These are phyloP conservation scores for Conringia planisiliqua DNA, from an alignment of 345 rosid species.

Conservation along the genomic window DNA sequence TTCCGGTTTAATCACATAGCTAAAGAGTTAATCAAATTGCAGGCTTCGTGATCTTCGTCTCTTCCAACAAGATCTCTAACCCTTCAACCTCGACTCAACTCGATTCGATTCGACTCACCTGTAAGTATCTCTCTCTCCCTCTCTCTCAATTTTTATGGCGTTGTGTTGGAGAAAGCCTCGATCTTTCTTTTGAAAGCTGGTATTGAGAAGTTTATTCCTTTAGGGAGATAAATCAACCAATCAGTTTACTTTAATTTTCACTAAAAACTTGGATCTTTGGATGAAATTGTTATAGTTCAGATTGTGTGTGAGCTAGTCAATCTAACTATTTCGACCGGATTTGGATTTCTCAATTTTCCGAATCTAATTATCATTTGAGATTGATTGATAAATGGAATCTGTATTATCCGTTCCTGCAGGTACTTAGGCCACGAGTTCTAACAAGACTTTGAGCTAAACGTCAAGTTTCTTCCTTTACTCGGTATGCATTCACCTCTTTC, in stretches of 20 bases:
- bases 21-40: background rate
- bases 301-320: background rate
- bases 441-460: conserved; percentile 3
- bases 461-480: background rate
- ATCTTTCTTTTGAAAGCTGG: background rate
- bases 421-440: background rate
- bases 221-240: background rate
- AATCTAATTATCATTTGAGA: background rate
- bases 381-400: background rate
- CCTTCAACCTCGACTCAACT: background rate
- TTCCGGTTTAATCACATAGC: background rate
- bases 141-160: background rate
- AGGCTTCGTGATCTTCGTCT: background rate
- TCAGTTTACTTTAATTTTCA: background rate
- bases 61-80: background rate
- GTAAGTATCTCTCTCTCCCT: background rate
- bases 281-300: background rate
- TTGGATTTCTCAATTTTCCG: background rate
- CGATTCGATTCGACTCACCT: background rate
- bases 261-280: background rate
- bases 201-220: background rate
- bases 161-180: background rate
- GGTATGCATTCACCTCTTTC: background rate
- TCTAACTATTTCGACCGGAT: background rate
- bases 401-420: background rate